Conservation (phyloP, 2,329 filamentous ascomycete species). For the Apiospora sp. region DNA sequence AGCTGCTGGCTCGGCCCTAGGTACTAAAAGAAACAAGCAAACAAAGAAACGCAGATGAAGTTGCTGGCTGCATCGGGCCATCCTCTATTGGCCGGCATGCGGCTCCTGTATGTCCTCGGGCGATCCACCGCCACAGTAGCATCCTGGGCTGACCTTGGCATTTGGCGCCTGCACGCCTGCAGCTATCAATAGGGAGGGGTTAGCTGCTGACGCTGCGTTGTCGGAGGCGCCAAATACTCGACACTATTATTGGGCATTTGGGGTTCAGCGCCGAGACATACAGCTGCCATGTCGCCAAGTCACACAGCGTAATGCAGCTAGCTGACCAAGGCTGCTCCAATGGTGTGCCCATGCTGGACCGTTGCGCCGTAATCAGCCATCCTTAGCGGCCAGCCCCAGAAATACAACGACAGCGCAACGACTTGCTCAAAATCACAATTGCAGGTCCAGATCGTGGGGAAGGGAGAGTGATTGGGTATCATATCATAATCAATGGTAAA, state of each 20-base stretch:
- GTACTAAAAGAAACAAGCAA: background rate
- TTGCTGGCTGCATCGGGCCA: background rate
- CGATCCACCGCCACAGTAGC: background rate
- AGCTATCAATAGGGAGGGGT: background rate
- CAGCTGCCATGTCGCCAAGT: slow-evolving; percentile 3
- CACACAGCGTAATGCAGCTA: background rate
- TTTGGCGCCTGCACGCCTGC: background rate
- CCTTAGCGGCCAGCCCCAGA: background rate
- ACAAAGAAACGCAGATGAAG: background rate
- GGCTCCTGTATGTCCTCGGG: background rate
- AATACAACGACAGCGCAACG: background rate
- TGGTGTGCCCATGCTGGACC: background rate
- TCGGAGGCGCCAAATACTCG: background rate
- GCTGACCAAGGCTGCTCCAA: background rate
- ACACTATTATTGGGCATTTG: background rate
- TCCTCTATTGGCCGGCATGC: background rate
- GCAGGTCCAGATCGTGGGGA: no score
- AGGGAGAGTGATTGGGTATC: background rate
- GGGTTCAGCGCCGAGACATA: slow-evolving; percentile 9
- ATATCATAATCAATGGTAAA: background rate
- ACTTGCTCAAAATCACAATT: background rate
- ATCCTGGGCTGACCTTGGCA: background rate
- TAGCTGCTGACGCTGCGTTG: background rate
- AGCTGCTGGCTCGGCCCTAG: background rate
- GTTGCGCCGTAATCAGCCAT: background rate